A percentile compares a stretch with the other conserved stretches of the same genome.
phyloP scores from a whole-genome alignment of 139 green algal genomes.

The Nannochloris sp. region DNA sequence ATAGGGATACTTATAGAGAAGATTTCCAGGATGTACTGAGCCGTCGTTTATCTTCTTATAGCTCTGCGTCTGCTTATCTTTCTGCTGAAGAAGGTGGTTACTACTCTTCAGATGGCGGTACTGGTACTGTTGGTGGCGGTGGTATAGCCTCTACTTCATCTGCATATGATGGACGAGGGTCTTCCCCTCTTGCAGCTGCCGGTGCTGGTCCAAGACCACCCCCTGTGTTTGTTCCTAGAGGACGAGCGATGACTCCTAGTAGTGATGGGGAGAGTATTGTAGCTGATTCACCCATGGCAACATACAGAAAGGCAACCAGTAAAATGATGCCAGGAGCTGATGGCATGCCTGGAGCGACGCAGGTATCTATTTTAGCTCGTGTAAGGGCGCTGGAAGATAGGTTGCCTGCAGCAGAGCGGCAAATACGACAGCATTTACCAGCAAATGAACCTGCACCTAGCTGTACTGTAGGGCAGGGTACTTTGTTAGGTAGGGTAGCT shows the following conservation, averaged over 20 bases:
- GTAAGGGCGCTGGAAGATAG: constrained; percentile 48
- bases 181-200: no score
- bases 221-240: no score
- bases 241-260: no score
- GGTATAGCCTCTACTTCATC: no score
- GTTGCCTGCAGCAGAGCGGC: constrained; percentile 34
- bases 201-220: no score
- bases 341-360: not conserved
- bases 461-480: constrained; percentile 38
- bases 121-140: no score
- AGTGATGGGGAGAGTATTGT: no score
- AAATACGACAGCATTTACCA: constrained; percentile 23
- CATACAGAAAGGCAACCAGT: no score
- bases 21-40: not conserved
- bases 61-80: not conserved
- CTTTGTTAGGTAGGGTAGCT: constrained; percentile 49
- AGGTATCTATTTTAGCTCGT: constrained; percentile 24
- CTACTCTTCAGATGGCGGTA: no score
- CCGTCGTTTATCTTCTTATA: not conserved
- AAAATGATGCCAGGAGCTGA: not conserved
- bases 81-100: no score
- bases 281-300: no score
- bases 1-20: not conserved
- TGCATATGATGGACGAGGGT: no score
- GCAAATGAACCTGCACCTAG: constrained; percentile 4